Base-by-base conservation (phyloP, 2,329 filamentous ascomycete species). In the Neofusicoccum umdonicola region DNA sequence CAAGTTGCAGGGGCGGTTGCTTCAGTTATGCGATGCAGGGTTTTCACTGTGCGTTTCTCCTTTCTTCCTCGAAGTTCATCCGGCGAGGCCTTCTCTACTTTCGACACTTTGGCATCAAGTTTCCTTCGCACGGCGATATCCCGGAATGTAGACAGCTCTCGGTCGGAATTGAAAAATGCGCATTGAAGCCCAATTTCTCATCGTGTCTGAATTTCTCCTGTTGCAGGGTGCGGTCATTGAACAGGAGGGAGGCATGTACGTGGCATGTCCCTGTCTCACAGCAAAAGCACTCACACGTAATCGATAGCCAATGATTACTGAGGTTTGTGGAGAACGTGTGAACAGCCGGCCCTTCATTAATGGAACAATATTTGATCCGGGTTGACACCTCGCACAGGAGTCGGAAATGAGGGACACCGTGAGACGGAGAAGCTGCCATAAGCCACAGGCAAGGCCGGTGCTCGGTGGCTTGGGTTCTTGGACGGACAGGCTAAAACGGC, bases 121-220 rank as follows among this genome's bases (percentile, higher is more conserved):
- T 35, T 44, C 52, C 41, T 45, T 57, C 54, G 39, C 54, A 58
- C 54, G 54, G 54, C 54, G 39, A 58, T 58, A 58, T 58, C 54
- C 54, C 54, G 54, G 54, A 58, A 58, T 45, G 54, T 58, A 58
- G 54, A 58, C 39, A 45, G 54, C 54, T 58, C 54, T 58, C 54
- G 27, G 27, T 58, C 54, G 54, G 41, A 58, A 58, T 58, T 45
- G 41, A 45, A 58, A 58, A 39, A 58, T 58, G 54, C 31, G 54
- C 54, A 58, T 58, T 45, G 54, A 45, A 45, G 45, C 13, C 54
- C 11, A 58, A 58, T 58, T 22, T 58, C 54, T 35, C 19, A 31
- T 31, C 27, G 27, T 31, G 27, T 45, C 41, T 35, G 37, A 12
- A 19, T 31, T 11, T 13, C 19, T n/a, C 41, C 4, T 44, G 13